phyloP scores from a whole-genome alignment of 1,284 basidiomycete species.

The Tilletia indica region DNA sequence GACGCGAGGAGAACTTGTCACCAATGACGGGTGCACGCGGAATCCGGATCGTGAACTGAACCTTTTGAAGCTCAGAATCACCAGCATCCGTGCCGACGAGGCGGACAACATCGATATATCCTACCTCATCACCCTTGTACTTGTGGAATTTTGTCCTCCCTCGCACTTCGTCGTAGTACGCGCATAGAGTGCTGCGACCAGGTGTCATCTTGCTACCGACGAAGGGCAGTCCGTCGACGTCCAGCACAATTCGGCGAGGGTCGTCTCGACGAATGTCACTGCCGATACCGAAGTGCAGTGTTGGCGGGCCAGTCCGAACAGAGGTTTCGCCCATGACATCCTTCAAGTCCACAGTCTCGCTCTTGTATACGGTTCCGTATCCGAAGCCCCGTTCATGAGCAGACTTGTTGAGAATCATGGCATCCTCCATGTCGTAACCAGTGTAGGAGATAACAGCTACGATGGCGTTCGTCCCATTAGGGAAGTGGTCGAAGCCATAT shows the following conservation, averaged over 20 bases:
- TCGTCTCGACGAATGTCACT: slow-evolving; percentile 52
- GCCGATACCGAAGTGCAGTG: slow-evolving; percentile 76
- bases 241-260: slow-evolving; percentile 64
- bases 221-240: slow-evolving; percentile 79
- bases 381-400: slow-evolving; percentile 96
- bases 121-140: slow-evolving; percentile 94
- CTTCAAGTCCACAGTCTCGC: slow-evolving; percentile 84
- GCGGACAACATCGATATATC: slow-evolving; percentile 87
- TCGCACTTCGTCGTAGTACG: slow-evolving; percentile 83
- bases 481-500: slow-evolving; percentile 99
- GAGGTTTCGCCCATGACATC: slow-evolving; percentile 61
- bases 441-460: slow-evolving; percentile 99
- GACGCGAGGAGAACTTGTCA: slow-evolving; percentile 98
- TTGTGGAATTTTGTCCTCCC: slow-evolving; percentile 82
- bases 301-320: slow-evolving; percentile 57
- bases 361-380: slow-evolving; percentile 96
- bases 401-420: slow-evolving; percentile 99
- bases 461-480: slow-evolving; percentile 95
- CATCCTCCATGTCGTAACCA: slow-evolving; percentile 99
- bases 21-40: slow-evolving; percentile 95
- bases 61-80: slow-evolving; percentile 83
- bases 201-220: slow-evolving; percentile 71
- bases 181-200: slow-evolving; percentile 72
- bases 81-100: slow-evolving; percentile 82
- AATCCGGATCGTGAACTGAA: slow-evolving; percentile 90